A percentile compares a stretch with the other conserved stretches of the same genome.
Evolutionary conservation across 1,284 basidiomycete genomes (phyloP).

Genomic region (Hortiboletus rubellus): DNA sequence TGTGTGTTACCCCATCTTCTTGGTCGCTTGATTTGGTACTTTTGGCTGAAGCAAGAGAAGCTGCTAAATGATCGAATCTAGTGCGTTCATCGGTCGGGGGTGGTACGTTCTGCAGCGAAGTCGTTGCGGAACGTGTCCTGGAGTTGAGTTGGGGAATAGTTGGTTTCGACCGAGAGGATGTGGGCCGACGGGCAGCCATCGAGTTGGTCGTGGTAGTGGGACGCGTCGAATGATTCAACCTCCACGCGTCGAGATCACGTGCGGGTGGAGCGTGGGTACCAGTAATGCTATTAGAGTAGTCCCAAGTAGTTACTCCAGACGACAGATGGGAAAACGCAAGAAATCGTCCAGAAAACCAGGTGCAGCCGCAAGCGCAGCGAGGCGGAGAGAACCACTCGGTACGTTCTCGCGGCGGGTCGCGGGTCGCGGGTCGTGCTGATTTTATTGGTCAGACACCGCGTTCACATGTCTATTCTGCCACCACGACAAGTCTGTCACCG

Average conservation of each 20-base stretch:
- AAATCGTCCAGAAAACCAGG: constrained; percentile 76
- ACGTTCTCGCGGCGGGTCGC: constrained; percentile 22
- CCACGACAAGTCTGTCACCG: constrained; percentile 86
- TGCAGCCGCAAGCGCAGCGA: constrained; percentile 47
- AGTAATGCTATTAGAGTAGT: too few relatives aligned
- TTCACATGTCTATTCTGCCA: constrained; percentile 91
- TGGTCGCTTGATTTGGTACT: constrained; percentile 22
- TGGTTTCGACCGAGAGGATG: constrained; percentile 21
- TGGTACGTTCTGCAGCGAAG: constrained; percentile 18
- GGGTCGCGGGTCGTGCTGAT: constrained; percentile 5
- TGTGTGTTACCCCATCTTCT: constrained; percentile 67
- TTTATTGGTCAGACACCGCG: constrained; percentile 54
- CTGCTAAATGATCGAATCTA: constrained; percentile 20
- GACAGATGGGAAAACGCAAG: constrained; percentile 78
- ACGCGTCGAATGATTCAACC: constrained; percentile 27
- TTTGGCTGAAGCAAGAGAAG: constrained; percentile 25
- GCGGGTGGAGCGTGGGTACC: constrained; percentile 14
- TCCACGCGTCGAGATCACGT: constrained; percentile 37
- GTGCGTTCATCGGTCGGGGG: constrained; percentile 20
- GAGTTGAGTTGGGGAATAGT: neutral
- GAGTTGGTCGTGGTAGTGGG: neutral
- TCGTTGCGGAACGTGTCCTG: constrained; percentile 21
- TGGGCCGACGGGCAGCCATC: constrained; percentile 34
- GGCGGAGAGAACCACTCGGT: constrained; percentile 73
- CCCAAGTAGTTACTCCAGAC: neutral